phyloP scores from a whole-genome alignment of 2,329 filamentous ascomycete genomes.

The Rhynchosporium secalis region DNA sequence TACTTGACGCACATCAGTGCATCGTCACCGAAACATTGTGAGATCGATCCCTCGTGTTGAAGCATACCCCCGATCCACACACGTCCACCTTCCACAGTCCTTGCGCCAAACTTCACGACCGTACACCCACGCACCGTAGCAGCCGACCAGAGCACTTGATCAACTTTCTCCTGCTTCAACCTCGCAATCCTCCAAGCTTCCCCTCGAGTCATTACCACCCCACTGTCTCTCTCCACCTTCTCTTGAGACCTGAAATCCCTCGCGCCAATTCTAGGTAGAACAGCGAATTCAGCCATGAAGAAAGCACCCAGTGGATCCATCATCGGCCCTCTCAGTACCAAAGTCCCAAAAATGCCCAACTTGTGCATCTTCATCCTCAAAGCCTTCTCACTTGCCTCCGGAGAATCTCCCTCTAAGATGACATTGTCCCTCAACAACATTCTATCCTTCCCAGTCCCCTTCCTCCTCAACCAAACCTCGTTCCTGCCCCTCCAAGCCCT shows the following conservation, averaged over 20 bases:
- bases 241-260: slow-evolving; percentile 69
- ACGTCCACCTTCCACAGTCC: slow-evolving; percentile 76
- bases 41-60: slow-evolving; percentile 69
- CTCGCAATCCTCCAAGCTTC: slow-evolving; percentile 57
- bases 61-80: slow-evolving; percentile 79
- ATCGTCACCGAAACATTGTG: slow-evolving; percentile 73
- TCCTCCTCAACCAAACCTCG: slow-evolving; percentile 68
- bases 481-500: slow-evolving; percentile 78
- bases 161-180: slow-evolving; percentile 56
- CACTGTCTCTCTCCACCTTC: slow-evolving; percentile 46
- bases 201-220: slow-evolving; percentile 43
- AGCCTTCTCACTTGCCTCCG: slow-evolving; percentile 41
- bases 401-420: slow-evolving; percentile 62
- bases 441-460: slow-evolving; percentile 48
- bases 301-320: slow-evolving; percentile 68
- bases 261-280: slow-evolving; percentile 77
- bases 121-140: slow-evolving; percentile 80
- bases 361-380: slow-evolving; percentile 68
- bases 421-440: slow-evolving; percentile 85
- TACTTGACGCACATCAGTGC: slow-evolving; percentile 73
- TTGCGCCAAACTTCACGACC: slow-evolving; percentile 86
- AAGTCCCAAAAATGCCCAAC: slow-evolving; percentile 76
- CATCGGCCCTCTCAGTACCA: slow-evolving; percentile 75
- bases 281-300: slow-evolving; percentile 76
- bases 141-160: slow-evolving; percentile 76